Base-by-base conservation (phyloP, 495 filamentous ascomycete genomes). In the Aspergillus wentii region DNA sequence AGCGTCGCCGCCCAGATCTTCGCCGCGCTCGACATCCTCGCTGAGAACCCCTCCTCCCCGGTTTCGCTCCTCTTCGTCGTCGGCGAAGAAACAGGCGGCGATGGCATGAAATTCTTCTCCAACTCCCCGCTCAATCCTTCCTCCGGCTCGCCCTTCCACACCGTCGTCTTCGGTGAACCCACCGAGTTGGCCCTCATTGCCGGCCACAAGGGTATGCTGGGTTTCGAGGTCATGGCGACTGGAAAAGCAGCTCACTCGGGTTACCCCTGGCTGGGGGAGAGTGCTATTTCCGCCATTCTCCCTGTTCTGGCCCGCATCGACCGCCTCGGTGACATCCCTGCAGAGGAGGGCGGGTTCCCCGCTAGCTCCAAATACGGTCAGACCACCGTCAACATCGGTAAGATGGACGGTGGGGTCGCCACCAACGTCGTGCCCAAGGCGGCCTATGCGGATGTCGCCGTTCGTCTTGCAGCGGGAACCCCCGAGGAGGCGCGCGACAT, bases 91-190 rank as follows among this genome's bases (percentile, higher is more conserved):
- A 73, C 66, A 14, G 68, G 70, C 17, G 91, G 91, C 11, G 79
- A 84, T 40, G 91, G 91, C n/a, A 96, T 97, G 92, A 74, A 64
- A 30, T 18, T 40, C 20, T 71, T 69, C 57, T 69, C 67, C 6
- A 26, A 59, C 9, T 69, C 64, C 8, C 20, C 30, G 2, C 62
- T 32, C 37, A 65, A 57, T 17, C 68, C 68, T 43, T 43, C 42
- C 1, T 38, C 47, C 22, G 45, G 60, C 1, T 47, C 51, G 18
- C 56, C 57, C 29, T 80, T 78, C 64, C 69, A 78, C 36, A 75
- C 85, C 3, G 78, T 87, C 42, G 84, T 97, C 56, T 96, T 95
- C 52, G 91, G 72, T 28, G 91, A 97, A 54, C 91, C 91, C 8
- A 97, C 91, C 0, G 86, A 94, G 47, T 72, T 80, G 36, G 82